These are phyloP conservation scores for Ministeria vibrans DNA, from an alignment of 78 protist genomes.

Conservation along the genomic window DNA sequence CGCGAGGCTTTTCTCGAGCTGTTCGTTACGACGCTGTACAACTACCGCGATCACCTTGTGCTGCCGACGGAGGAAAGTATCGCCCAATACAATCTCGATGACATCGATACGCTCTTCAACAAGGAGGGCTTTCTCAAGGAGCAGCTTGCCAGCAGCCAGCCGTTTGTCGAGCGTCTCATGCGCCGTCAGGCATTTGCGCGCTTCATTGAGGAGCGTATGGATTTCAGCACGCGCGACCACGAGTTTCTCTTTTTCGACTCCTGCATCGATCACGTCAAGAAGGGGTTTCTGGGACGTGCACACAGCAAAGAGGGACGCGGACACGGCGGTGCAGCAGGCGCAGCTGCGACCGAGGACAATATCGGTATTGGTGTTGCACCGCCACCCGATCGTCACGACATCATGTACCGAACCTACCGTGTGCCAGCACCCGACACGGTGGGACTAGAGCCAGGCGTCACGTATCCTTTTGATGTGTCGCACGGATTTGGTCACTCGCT, in stretches of 20 bases:
- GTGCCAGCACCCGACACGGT: background rate
- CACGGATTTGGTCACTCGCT: background rate
- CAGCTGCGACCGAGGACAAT: no score
- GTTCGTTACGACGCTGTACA: slow-evolving; percentile 17
- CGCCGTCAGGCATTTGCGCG: slow-evolving; percentile 13
- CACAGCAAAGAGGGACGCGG: background rate
- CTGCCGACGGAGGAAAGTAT: slow-evolving; percentile 31
- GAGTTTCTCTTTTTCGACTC: slow-evolving; percentile 17
- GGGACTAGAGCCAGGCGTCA: background rate
- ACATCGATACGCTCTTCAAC: background rate
- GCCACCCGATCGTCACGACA: no score
- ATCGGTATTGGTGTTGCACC: no score
- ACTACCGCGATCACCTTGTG: slow-evolving; percentile 17
- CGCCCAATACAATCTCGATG: slow-evolving; percentile 6
- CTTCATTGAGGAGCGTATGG: slow-evolving; percentile 19
- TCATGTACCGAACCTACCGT: background rate
- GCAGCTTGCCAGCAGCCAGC: background rate
- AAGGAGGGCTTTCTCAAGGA: slow-evolving; percentile 6
- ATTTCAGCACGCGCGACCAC: slow-evolving; percentile 6
- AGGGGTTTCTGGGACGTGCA: background rate
- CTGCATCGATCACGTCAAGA: slow-evolving; percentile 3
- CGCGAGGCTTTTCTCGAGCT: slow-evolving; percentile 31
- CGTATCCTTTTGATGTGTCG: background rate
- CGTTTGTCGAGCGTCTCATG: slow-evolving; percentile 7
- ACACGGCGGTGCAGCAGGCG: background rate